Evolutionary conservation across 2,329 filamentous ascomycete species (phyloP).

Genomic region (Trichoderma semiorbis): DNA sequence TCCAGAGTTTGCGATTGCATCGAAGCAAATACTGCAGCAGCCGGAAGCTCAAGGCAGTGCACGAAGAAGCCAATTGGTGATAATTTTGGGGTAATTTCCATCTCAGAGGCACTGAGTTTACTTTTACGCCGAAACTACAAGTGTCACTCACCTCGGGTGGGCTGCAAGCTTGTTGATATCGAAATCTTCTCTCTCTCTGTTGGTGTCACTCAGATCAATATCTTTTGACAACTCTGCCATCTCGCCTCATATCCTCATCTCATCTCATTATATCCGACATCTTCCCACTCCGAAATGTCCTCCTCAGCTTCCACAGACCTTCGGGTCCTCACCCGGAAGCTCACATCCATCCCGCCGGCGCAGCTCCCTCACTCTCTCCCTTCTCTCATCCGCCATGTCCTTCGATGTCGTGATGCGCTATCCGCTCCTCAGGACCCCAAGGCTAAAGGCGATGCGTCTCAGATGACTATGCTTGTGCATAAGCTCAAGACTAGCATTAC

Average conservation of each 20-base stretch:
- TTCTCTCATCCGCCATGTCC: constrained; percentile 59
- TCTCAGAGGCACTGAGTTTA: background rate
- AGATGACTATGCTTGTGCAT: constrained; percentile 69
- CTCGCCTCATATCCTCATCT: background rate
- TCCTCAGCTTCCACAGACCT: constrained; percentile 49
- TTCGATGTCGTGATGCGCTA: constrained; percentile 57
- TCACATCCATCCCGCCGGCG: constrained; percentile 67
- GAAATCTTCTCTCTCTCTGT: background rate
- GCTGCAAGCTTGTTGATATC: background rate
- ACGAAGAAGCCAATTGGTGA: background rate
- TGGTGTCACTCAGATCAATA: background rate
- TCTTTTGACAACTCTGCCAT: background rate
- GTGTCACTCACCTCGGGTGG: background rate
- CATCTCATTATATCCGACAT: background rate
- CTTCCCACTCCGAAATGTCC: background rate
- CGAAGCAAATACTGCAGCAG: background rate
- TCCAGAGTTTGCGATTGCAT: background rate
- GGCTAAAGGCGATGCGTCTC: constrained; percentile 59
- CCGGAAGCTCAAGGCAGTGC: background rate
- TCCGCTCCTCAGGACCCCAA: constrained; percentile 60
- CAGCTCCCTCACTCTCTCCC: constrained; percentile 73
- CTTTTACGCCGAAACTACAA: background rate
- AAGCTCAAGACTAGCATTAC: constrained; percentile 77
- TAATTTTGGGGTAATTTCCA: background rate
- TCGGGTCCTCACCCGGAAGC: constrained; percentile 61